Conservation (phyloP, 169 alveolate species). For the Eimeria necatrix region DNA sequence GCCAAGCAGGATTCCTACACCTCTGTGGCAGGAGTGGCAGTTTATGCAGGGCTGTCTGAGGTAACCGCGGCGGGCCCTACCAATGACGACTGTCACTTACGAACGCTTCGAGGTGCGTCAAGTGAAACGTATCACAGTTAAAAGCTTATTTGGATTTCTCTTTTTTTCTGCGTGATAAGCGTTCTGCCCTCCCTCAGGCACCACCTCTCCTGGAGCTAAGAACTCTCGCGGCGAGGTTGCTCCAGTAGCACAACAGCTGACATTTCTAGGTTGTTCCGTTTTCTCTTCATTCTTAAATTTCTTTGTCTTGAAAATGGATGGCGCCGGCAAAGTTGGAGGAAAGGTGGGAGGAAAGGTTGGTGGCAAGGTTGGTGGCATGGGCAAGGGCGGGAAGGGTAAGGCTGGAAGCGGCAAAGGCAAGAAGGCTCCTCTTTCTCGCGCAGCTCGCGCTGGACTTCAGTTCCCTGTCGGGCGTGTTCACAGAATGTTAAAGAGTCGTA, state of each 20-base stretch:
- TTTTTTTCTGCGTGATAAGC: constrained; percentile 37
- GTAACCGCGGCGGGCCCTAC: constrained; percentile 58
- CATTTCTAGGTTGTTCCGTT: constrained; percentile 7
- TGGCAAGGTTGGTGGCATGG: constrained; percentile 84
- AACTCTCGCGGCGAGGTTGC: constrained; percentile 35
- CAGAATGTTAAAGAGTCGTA: constrained; percentile 98
- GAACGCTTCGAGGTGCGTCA: constrained; percentile 51
- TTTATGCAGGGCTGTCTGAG: constrained; percentile 65
- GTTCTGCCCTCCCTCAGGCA: constrained; percentile 47
- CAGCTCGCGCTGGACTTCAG: constrained; percentile 99
- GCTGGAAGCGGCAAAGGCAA: constrained; percentile 86
- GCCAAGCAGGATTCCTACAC: too few species aligned
- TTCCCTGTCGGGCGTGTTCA: constrained; percentile 99
- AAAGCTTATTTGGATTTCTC: constrained; percentile 42
- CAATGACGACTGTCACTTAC: neutral
- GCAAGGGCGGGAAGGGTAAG: constrained; percentile 83
- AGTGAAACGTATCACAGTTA: neutral
- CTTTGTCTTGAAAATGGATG: constrained; percentile 77
- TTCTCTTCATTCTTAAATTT: neutral
- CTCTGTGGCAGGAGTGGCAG: constrained; percentile 54
- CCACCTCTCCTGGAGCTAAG: constrained; percentile 21
- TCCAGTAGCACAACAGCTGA: neutral
- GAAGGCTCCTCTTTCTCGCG: constrained; percentile 98
- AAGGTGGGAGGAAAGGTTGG: constrained; percentile 86
- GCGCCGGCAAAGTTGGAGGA: constrained; percentile 85